Conservation (phyloP, 352 stramenopile genomes). For the Stramenopiles sp. region DNA sequence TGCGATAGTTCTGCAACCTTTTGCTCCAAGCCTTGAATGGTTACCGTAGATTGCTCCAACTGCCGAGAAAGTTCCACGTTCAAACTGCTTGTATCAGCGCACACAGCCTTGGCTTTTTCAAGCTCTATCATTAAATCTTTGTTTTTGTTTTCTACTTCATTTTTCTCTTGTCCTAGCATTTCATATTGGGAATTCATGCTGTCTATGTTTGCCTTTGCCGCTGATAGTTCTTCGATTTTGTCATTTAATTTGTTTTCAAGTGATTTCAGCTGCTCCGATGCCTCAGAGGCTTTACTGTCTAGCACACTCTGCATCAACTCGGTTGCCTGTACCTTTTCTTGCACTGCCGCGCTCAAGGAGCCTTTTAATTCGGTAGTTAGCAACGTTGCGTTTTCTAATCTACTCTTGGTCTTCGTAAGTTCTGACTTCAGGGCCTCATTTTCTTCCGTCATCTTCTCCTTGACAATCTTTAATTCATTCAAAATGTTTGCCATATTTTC, state of each 20-base stretch:
- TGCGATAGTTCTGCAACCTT: too few relatives aligned
- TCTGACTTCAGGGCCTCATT: neutral
- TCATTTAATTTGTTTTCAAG: neutral
- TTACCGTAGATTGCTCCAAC: too few relatives aligned
- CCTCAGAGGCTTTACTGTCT: neutral
- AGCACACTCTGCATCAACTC: neutral
- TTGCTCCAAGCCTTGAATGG: too few relatives aligned
- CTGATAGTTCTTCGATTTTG: neutral
- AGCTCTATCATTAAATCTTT: neutral
- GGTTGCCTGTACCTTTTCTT: neutral
- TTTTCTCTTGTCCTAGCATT: neutral
- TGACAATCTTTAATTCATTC: neutral
- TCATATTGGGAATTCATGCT: neutral
- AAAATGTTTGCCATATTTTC: neutral
- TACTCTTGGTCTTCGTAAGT: neutral
- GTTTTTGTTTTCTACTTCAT: neutral
- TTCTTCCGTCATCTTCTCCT: neutral
- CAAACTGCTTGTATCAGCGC: neutral
- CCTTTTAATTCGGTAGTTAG: neutral
- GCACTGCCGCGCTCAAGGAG: neutral
- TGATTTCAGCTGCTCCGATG: neutral
- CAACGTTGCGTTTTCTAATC: neutral
- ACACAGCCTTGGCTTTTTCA: neutral
- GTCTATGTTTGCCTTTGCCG: neutral
- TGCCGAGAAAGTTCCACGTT: too few relatives aligned